Evolutionary conservation across 331 rosid species (phyloP).

Genomic region (Saraca asoca): DNA sequence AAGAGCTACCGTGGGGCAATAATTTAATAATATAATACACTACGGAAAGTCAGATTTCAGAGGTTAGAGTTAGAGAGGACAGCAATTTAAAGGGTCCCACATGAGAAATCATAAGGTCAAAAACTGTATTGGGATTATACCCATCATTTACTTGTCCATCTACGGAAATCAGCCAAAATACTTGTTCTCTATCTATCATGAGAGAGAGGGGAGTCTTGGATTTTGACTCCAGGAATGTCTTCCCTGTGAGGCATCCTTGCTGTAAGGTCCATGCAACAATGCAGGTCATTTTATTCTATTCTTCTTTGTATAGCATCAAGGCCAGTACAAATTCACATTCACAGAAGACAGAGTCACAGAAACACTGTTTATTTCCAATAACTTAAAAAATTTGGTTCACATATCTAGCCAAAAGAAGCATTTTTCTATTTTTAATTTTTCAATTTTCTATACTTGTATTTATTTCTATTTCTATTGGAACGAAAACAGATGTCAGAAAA

Average conservation of each 20-base stretch:
- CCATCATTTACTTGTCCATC: conserved; percentile 4
- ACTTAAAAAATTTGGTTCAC: too few species aligned
- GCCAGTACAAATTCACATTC: too few species aligned
- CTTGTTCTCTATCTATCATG: conserved; percentile 21
- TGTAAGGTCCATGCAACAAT: conserved; percentile 20
- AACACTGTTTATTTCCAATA: too few species aligned
- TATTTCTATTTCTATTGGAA: too few species aligned
- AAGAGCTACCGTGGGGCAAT: not conserved
- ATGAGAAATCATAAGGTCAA: conserved; percentile 39
- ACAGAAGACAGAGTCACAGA: too few species aligned
- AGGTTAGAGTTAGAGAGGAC: conserved; percentile 34
- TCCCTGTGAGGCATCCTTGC: conserved; percentile 39
- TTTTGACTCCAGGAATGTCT: conserved; percentile 44
- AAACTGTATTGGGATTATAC: conserved; percentile 37
- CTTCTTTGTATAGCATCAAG: not conserved
- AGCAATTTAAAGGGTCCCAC: conserved; percentile 42
- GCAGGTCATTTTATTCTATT: conserved; percentile 2
- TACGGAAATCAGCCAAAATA: not conserved
- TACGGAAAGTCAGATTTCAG: conserved; percentile 40
- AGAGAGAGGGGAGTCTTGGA: conserved; percentile 21
- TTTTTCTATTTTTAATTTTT: too few species aligned
- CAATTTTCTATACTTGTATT: too few species aligned
- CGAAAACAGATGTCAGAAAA: too few species aligned
- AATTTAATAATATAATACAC: not conserved
- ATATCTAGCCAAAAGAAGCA: too few species aligned